phyloP scores from a whole-genome alignment of 768 basidiomycete species.

The Tulasnella sp. region DNA sequence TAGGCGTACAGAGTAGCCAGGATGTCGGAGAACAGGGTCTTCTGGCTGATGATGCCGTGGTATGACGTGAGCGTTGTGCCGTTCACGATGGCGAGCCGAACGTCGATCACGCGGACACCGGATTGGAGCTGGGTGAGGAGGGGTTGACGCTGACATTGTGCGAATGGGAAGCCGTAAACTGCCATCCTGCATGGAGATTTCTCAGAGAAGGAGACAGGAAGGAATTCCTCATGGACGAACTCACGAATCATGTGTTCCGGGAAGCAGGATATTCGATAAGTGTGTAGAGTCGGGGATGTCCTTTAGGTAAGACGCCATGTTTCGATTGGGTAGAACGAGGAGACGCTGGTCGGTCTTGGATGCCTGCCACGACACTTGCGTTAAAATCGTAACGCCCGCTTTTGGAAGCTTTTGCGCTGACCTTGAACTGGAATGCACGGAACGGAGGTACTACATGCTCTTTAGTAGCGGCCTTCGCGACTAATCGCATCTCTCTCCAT shows the following conservation, averaged over 20 bases:
- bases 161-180: conserved; percentile 74
- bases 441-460: not conserved
- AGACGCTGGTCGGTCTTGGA: conserved; percentile 22
- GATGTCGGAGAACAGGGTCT: conserved; percentile 54
- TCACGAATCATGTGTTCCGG: conserved; percentile 65
- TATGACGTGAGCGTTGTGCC: conserved; percentile 34
- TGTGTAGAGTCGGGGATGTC: conserved; percentile 54
- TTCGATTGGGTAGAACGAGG: conserved; percentile 47
- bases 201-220: not conserved
- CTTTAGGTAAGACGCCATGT: conserved; percentile 44
- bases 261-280: conserved; percentile 64
- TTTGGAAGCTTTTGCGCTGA: not conserved
- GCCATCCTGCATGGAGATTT: conserved; percentile 44
- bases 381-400: not conserved
- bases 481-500: not conserved
- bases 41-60: conserved; percentile 67
- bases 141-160: conserved; percentile 74
- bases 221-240: conserved; percentile 19
- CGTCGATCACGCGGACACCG: conserved; percentile 38
- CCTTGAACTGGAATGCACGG: not conserved
- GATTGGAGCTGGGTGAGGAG: conserved; percentile 57
- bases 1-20: conserved; percentile 50
- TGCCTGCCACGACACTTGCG: not conserved
- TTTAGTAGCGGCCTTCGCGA: not conserved
- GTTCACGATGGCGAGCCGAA: conserved; percentile 14